phyloP scores from a whole-genome alignment of 2,329 filamentous ascomycete species.

The Sporothrix pallida region DNA sequence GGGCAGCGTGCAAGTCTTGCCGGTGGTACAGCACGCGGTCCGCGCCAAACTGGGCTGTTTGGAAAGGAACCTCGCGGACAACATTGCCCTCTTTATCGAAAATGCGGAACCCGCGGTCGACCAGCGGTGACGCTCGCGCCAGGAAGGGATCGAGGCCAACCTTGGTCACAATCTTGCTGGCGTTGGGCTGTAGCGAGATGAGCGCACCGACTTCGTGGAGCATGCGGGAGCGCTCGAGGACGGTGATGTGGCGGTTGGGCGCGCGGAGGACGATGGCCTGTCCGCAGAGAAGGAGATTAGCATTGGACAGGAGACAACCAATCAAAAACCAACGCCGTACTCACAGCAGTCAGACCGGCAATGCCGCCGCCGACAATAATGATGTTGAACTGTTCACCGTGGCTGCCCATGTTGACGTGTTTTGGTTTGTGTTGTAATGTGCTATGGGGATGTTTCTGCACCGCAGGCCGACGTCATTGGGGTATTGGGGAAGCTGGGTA shows the following conservation, averaged over 20 bases:
- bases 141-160: background rate
- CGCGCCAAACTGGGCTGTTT: background rate
- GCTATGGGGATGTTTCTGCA: too few relatives aligned
- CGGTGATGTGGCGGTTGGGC: background rate
- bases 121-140: background rate
- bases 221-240: background rate
- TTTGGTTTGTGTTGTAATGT: background rate
- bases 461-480: background rate
- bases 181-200: conserved; percentile 1
- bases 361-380: conserved; percentile 14
- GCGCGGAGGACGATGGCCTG: background rate
- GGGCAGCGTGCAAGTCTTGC: background rate
- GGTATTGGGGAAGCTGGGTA: background rate
- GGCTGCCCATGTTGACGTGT: background rate
- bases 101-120: background rate
- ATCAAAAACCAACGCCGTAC: too few relatives aligned
- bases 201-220: background rate
- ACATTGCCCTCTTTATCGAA: background rate
- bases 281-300: background rate
- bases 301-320: too few relatives aligned
- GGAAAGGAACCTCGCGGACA: background rate
- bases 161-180: background rate
- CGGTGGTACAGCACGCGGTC: conserved; percentile 12
- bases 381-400: background rate
- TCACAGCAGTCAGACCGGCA: background rate